phyloP scores from a whole-genome alignment of 2,329 filamentous ascomycete species.

The Epichloe bromicola region DNA sequence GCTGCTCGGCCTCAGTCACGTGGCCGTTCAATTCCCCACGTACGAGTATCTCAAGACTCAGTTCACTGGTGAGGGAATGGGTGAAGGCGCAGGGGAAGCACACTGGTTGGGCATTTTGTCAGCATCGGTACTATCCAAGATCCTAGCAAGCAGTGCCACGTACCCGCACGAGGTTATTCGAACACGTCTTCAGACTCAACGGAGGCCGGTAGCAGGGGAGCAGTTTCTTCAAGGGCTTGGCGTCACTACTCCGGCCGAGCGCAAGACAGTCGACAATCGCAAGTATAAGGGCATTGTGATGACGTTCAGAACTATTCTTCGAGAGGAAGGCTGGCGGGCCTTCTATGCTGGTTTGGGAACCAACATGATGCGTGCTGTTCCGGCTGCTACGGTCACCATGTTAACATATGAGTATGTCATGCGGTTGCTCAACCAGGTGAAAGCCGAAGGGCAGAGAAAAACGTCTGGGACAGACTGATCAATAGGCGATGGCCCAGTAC shows the following conservation, averaged over 20 bases:
- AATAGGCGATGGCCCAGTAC: neutral
- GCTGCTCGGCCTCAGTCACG: constrained; percentile 81
- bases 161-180: constrained; percentile 96
- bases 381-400: constrained; percentile 94
- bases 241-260: constrained; percentile 22
- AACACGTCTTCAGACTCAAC: constrained; percentile 86
- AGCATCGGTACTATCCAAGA: constrained; percentile 86
- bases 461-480: constrained; percentile 10
- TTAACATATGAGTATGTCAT: constrained; percentile 81
- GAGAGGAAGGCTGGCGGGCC: constrained; percentile 87
- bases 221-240: constrained; percentile 38
- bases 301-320: constrained; percentile 73
- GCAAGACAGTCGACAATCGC: constrained; percentile 19
- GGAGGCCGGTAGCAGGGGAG: constrained; percentile 49
- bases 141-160: constrained; percentile 85
- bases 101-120: constrained; percentile 77
- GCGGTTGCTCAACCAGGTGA: constrained; percentile 34
- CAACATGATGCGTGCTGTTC: constrained; percentile 92
- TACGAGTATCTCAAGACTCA: constrained; percentile 87
- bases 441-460: constrained; percentile 25
- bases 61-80: constrained; percentile 86
- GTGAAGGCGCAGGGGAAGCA: constrained; percentile 40
- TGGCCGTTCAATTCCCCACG: constrained; percentile 91
- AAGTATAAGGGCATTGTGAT: constrained; percentile 68
- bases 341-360: constrained; percentile 97